Base-by-base conservation (phyloP, 805 yeast genomes). In the Cyberlindnera sargentensis region DNA sequence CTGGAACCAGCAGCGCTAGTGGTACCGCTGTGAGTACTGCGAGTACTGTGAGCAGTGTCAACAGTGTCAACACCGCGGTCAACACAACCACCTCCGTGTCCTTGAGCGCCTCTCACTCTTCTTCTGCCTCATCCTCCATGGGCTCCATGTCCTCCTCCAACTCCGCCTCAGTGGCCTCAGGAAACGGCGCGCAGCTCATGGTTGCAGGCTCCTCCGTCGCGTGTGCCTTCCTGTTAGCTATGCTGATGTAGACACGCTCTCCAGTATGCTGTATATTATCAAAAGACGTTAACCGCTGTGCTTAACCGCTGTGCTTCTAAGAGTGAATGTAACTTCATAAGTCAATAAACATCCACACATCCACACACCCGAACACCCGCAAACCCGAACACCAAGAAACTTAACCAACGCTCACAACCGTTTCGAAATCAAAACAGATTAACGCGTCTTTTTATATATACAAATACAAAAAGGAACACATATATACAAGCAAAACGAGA, bases 121-220 rank as follows among this genome's bases (percentile, higher is more conserved):
- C 52, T 8, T 23, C 47, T 15, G 26, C 51, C 24, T 34, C 55
- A 8, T 28, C 55, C 34, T 34, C 52, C 15, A 39, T 53, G n/a
- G 40, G 47, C 31, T 24, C 46, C 6, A 31, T 41, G 11, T 41
- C 51, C 28, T 30, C 52, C 27, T 29, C 47, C 2, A 29, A 53
- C 9, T 23, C 48, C 25, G 39, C 44, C 8, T 39, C 55, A 9
- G 25, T 43, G 9, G 38, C 50, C 6, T 44, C 49, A 6, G 34
- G 51, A 20, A 46, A 46, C 37, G 50, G 36, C n/a, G 50, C 50
- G 6, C 47, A 25, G 36, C 45, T 45, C 24, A 8, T 47, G 23
- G 34, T 40, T 24, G 47, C 55, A 20, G 52, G 52, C 26, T 40
- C 47, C 9, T 44, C 52, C 27, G 40, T 43, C 39, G 11, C 46